These are phyloP conservation scores for Acer saccharum DNA, from an alignment of 345 rosid genomes.

Conservation along the genomic window DNA sequence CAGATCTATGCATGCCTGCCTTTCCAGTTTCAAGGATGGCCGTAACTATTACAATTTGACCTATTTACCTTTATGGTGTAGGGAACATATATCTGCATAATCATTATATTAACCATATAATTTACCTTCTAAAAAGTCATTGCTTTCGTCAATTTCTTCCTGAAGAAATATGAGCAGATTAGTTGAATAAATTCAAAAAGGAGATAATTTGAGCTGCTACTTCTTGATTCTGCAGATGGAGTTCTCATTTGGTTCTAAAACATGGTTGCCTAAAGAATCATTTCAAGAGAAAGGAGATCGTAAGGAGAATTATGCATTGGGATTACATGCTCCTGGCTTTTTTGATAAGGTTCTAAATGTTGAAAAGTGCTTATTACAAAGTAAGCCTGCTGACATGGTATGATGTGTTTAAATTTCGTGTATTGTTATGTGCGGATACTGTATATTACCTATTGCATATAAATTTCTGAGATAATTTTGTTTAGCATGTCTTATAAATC, in stretches of 20 bases:
- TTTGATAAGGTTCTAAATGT: constrained; percentile 88
- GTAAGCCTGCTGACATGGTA: constrained; percentile 85
- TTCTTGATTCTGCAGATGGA: constrained; percentile 65
- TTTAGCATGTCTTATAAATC: neutral
- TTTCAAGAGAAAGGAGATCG: constrained; percentile 58
- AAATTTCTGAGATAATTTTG: neutral
- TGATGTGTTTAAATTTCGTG: constrained; percentile 10
- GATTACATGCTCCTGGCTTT: constrained; percentile 89
- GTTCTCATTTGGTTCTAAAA: constrained; percentile 80
- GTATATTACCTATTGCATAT: neutral
- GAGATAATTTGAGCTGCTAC: constrained; percentile 13
- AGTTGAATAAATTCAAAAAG: constrained; percentile 1
- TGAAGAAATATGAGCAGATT: neutral
- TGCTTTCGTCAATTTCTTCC: neutral
- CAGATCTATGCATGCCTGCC: neutral
- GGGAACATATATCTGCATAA: neutral
- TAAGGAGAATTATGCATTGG: constrained; percentile 58
- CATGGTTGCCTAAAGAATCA: constrained; percentile 74
- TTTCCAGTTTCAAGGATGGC: neutral
- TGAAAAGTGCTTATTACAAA: constrained; percentile 78
- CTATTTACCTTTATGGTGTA: neutral
- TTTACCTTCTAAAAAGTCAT: neutral
- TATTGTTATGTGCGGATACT: neutral
- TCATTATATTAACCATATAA: neutral
- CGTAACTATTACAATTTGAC: neutral